Evolutionary conservation across 176 grass and related monocot species (phyloP).

Genomic region (Triticum aestivum): DNA sequence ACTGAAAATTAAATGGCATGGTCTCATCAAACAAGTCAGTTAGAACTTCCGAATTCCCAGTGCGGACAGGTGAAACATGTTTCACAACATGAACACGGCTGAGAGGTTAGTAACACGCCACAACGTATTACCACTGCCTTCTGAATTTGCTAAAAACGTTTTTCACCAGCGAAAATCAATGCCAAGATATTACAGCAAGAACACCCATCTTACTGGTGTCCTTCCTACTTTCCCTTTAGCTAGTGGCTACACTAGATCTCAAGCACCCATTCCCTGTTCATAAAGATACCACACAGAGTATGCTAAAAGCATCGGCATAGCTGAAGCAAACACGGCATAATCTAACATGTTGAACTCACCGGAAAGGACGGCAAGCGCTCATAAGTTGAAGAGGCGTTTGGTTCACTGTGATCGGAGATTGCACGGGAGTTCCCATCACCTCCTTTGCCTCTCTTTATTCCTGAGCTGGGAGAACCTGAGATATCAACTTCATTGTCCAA

Average conservation of each 20-base stretch:
- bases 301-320: not conserved
- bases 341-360: slow-evolving; percentile 5
- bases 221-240: not conserved
- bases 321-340: not conserved
- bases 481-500: not conserved
- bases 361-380: not conserved
- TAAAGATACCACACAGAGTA: not conserved
- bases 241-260: not conserved
- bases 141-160: not conserved
- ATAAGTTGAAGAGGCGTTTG: not conserved
- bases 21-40: not conserved
- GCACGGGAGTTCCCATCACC: not conserved
- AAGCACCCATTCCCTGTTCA: not conserved
- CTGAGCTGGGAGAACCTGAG: not conserved
- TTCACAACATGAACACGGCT: not conserved
- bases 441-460: not conserved
- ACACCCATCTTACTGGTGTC: not conserved
- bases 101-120: not conserved
- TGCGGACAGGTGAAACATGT: not conserved
- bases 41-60: not conserved
- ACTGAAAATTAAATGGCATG: not conserved
- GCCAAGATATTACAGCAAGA: not conserved
- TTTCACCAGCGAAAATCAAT: not conserved
- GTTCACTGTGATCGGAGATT: not conserved
- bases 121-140: not conserved